Base-by-base conservation (phyloP, 2,329 filamentous ascomycete genomes). In the Penicillium carneum region DNA sequence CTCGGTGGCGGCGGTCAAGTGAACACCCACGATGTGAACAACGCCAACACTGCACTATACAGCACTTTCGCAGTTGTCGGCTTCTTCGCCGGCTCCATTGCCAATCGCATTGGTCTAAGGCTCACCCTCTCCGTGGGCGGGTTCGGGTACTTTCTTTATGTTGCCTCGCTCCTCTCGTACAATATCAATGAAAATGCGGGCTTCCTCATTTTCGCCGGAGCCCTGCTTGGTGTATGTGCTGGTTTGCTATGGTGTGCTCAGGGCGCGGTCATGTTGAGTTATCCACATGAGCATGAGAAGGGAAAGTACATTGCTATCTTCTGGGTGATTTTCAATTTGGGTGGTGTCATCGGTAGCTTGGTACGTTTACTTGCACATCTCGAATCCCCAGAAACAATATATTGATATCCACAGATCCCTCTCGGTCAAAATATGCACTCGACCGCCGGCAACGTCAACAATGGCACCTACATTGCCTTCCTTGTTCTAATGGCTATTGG, bases 281-380 rank as follows among this genome's bases (percentile, higher is more conserved):
- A 97, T 76, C 93, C 93, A 1, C 83, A 86, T 20, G 93, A 97
- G 79, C 78, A 86, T 36, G 86, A 87, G 66, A 97, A 97, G 83
- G 93, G 93, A 46, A 88, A 89, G 62, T 97, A 93, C 77, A 96
- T 97, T 76, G 90, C 90, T 63, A 88, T 88, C 81, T 97, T 97
- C 80, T 97, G 93, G 93, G 88, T 93, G 76, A 96, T 97, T 72
- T 97, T 97, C 84, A 97, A 97, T 79, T 78, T 93, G 61, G 93
- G 93, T 69, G 93, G 88, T 71, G 93, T 97, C 63, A 92, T 97
- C 76, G 93, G 93, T 64, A 88, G 89, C 72, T 74, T 88, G 81
- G 85, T 87, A 78, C 75, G 84, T 75, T 59, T 16, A 1, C 9
- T 20, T 20, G 5, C 31, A 29, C 23, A 31, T 34, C 9, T 36